Percentiles rank a stretch among this genome's conserved stretches.
Conservation (phyloP, 495 filamentous ascomycete genomes). For the Saxophila tyrrhenica region DNA sequence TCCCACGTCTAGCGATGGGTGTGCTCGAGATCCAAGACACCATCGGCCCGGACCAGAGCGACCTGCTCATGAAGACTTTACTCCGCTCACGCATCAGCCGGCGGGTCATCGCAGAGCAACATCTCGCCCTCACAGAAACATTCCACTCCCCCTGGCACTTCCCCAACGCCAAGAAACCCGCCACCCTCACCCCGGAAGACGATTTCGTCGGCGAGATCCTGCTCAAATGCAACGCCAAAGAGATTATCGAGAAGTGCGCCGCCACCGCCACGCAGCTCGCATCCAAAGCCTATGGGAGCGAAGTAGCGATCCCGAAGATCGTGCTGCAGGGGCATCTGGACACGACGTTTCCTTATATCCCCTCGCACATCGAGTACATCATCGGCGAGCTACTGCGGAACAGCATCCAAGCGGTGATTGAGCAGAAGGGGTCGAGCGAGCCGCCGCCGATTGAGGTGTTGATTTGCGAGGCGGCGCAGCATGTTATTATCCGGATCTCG, state of each 20-base stretch:
- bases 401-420: conserved; percentile 82
- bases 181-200: conserved; percentile 37
- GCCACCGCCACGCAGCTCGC: conserved; percentile 58
- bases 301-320: conserved; percentile 64
- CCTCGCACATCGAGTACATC: conserved; percentile 93
- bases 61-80: conserved; percentile 90
- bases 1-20: conserved; percentile 87
- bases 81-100: conserved; percentile 89
- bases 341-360: conserved; percentile 90
- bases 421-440: conserved; percentile 41
- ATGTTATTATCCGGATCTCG: conserved; percentile 92
- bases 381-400: conserved; percentile 92
- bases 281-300: conserved; percentile 56
- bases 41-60: conserved; percentile 65
- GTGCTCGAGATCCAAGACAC: conserved; percentile 76
- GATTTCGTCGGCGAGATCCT: conserved; percentile 96
- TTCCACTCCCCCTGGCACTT: conserved; percentile 91
- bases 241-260: conserved; percentile 77
- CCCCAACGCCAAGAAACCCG: conserved; percentile 50
- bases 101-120: conserved; percentile 93
- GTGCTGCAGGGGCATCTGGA: conserved; percentile 74
- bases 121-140: conserved; percentile 91
- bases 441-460: conserved; percentile 85
- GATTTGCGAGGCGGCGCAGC: conserved; percentile 85
- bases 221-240: conserved; percentile 81